phyloP scores from a whole-genome alignment of 1,284 basidiomycete genomes.

The Cryptococcus hybrid region DNA sequence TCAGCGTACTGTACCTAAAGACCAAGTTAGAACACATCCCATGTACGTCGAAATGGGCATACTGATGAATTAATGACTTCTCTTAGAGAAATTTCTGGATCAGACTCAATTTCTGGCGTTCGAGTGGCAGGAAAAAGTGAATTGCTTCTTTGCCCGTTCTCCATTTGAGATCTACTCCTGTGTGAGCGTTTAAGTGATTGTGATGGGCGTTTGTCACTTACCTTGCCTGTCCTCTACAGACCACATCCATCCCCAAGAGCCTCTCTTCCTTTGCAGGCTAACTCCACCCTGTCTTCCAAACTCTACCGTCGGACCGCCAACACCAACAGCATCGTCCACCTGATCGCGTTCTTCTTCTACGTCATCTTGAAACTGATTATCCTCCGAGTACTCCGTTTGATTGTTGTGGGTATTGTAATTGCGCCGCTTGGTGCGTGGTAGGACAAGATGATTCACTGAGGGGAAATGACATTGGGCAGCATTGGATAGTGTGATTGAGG shows the following conservation, averaged over 20 bases:
- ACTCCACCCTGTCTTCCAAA: slow-evolving; percentile 26
- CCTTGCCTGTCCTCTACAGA: slow-evolving; percentile 9
- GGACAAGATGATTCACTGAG: slow-evolving; percentile 16
- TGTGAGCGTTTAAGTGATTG: neutral
- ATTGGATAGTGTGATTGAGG: no score
- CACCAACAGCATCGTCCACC: neutral
- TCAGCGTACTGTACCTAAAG: slow-evolving; percentile 13
- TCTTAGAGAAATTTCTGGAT: slow-evolving; percentile 1
- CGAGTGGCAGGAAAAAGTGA: slow-evolving; percentile 12
- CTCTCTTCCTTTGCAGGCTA: slow-evolving; percentile 11
- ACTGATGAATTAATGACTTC: slow-evolving; percentile 19
- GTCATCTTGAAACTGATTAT: neutral
- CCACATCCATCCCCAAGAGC: slow-evolving; percentile 27
- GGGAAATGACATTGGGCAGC: slow-evolving; percentile 21
- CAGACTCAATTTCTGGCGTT: neutral
- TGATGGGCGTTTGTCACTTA: neutral
- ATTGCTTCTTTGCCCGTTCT: neutral
- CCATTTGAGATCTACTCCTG: slow-evolving; percentile 2
- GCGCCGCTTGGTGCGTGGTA: slow-evolving; percentile 10
- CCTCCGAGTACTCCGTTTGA: neutral
- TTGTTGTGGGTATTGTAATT: neutral
- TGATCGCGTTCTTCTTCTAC: neutral
- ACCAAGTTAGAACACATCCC: neutral
- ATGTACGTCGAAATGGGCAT: neutral
- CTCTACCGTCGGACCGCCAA: slow-evolving; percentile 20